Conservation (phyloP, 2,329 filamentous ascomycete species). For the Fusarium sp. region DNA sequence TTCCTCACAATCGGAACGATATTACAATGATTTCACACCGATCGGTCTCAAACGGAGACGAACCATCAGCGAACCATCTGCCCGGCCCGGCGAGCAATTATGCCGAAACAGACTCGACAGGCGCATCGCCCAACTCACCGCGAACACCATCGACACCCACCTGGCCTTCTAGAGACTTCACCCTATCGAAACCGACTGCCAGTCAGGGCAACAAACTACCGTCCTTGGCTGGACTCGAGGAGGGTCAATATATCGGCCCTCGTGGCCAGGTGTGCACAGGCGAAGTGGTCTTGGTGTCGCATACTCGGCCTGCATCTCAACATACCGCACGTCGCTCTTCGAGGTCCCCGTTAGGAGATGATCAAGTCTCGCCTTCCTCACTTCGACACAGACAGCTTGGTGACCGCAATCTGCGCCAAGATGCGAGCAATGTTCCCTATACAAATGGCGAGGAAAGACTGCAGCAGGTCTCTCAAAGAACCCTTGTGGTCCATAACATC, state of each 20-base stretch:
- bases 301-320: slow-evolving; percentile 67
- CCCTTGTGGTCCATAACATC: slow-evolving; percentile 53
- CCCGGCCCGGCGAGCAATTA: too few species aligned
- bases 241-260: slow-evolving; percentile 68
- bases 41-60: too few species aligned
- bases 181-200: slow-evolving; percentile 32
- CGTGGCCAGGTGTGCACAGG: slow-evolving; percentile 62
- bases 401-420: slow-evolving; percentile 40
- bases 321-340: slow-evolving; percentile 64
- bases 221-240: slow-evolving; percentile 34
- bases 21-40: too few species aligned
- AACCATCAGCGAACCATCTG: too few species aligned
- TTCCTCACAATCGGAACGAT: too few species aligned
- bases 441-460: slow-evolving; percentile 38
- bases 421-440: slow-evolving; percentile 33
- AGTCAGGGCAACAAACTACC: slow-evolving; percentile 37
- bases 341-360: slow-evolving; percentile 56
- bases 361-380: slow-evolving; percentile 42
- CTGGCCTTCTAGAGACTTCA: slow-evolving; percentile 43
- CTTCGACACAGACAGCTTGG: slow-evolving; percentile 36
- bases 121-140: slow-evolving; percentile 50
- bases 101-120: slow-evolving; percentile 48
- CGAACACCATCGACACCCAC: slow-evolving; percentile 50
- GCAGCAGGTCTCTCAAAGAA: slow-evolving; percentile 42
- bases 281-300: slow-evolving; percentile 73